Conservation (phyloP, 768 basidiomycete species). For the Suillus tomentosus region DNA sequence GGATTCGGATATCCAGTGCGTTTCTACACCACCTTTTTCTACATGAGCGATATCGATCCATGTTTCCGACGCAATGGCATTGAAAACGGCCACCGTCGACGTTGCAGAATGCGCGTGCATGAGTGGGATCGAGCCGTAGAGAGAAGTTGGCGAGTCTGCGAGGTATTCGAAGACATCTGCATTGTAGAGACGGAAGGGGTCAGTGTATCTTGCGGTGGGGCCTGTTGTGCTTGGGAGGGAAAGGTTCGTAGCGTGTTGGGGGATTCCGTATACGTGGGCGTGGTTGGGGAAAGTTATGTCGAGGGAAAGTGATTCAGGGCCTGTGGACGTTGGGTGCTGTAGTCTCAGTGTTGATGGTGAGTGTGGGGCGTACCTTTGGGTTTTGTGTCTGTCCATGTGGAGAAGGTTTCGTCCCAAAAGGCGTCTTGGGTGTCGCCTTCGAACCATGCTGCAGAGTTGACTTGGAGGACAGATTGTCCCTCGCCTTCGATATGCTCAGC, state of each 20-base stretch:
- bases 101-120: slow-evolving; percentile 90
- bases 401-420: slow-evolving; percentile 89
- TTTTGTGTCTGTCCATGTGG: slow-evolving; percentile 88
- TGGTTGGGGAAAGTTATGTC: slow-evolving; percentile 95
- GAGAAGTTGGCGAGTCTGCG: slow-evolving; percentile 72
- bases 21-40: slow-evolving; percentile 51
- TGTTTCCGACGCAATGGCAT: slow-evolving; percentile 86
- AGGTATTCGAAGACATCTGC: slow-evolving; percentile 96
- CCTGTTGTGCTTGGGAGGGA: slow-evolving; percentile 89
- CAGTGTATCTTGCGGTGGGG: slow-evolving; percentile 71
- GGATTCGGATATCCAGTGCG: slow-evolving; percentile 98
- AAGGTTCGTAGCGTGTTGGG: slow-evolving; percentile 91
- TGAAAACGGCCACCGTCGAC: slow-evolving; percentile 89
- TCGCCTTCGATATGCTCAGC: slow-evolving; percentile 35
- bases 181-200: slow-evolving; percentile 95
- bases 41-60: slow-evolving; percentile 90
- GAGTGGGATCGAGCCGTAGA: slow-evolving; percentile 91
- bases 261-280: slow-evolving; percentile 91
- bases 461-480: slow-evolving; percentile 55
- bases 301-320: slow-evolving; percentile 90
- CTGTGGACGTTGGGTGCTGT: slow-evolving; percentile 42
- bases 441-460: slow-evolving; percentile 73
- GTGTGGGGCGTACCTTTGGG: slow-evolving; percentile 73
- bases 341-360: not conserved
- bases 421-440: slow-evolving; percentile 84